These are phyloP conservation scores for Penicillium sp. DNA, from an alignment of 2,329 filamentous ascomycete genomes.

Conservation along the genomic window DNA sequence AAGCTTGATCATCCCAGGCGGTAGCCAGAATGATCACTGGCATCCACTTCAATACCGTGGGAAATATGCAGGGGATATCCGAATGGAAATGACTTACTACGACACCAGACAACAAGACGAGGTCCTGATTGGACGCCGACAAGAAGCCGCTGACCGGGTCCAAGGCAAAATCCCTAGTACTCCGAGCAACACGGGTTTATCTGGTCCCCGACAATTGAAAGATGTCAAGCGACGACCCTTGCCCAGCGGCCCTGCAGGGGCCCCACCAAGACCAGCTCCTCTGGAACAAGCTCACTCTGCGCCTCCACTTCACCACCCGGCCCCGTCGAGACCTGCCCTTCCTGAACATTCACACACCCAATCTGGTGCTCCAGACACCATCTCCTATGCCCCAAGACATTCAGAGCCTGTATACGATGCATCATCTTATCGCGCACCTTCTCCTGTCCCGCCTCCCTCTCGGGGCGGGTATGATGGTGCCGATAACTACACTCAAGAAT, in stretches of 20 bases:
- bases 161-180: slow-evolving; percentile 29
- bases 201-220: slow-evolving; percentile 55
- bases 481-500: slow-evolving; percentile 33
- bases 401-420: slow-evolving; percentile 56
- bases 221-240: slow-evolving; percentile 80
- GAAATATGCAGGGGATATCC: slow-evolving; percentile 93
- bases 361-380: slow-evolving; percentile 64
- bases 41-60: slow-evolving; percentile 82
- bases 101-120: slow-evolving; percentile 85
- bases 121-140: slow-evolving; percentile 56
- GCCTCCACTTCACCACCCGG: slow-evolving; percentile 24
- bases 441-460: slow-evolving; percentile 7
- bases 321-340: slow-evolving; percentile 24
- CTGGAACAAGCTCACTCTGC: slow-evolving; percentile 23
- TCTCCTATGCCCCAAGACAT: slow-evolving; percentile 74
- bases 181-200: slow-evolving; percentile 31
- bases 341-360: slow-evolving; percentile 27
- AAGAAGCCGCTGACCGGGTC: slow-evolving; percentile 40
- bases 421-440: slow-evolving; percentile 37
- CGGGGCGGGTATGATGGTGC: slow-evolving; percentile 32
- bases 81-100: slow-evolving; percentile 95
- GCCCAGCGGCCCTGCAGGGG: slow-evolving; percentile 70
- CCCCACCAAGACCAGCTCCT: slow-evolving; percentile 34
- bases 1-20: slow-evolving; percentile 76
- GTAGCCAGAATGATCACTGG: slow-evolving; percentile 94